A percentile compares a stretch with the other conserved stretches of the same genome.
These are phyloP conservation scores for Monosporozyma servazzii DNA, from an alignment of 805 yeast species.

Conservation along the genomic window DNA sequence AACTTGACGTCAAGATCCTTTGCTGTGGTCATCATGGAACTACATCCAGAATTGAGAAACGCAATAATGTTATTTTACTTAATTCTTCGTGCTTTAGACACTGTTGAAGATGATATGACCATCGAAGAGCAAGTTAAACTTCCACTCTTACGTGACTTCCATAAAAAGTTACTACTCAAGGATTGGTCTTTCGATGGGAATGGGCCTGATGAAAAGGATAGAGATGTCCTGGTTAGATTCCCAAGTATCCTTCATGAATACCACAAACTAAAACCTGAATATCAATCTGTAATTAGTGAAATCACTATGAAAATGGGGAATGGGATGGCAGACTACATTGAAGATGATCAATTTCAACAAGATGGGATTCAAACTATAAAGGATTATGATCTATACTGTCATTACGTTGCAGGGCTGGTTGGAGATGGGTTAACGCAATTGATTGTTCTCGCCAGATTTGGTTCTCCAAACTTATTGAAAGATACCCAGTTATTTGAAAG, in stretches of 20 bases:
- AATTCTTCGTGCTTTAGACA: conserved; percentile 82
- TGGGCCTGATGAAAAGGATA: conserved; percentile 71
- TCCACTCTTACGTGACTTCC: conserved; percentile 62
- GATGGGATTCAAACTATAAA: conserved; percentile 63
- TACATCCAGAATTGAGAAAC: conserved; percentile 80
- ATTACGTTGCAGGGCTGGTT: conserved; percentile 94
- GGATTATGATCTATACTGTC: conserved; percentile 88
- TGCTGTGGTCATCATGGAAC: conserved; percentile 85
- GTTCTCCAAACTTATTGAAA: conserved; percentile 40
- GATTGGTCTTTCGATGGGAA: conserved; percentile 80
- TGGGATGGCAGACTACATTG: conserved; percentile 93
- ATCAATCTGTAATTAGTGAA: conserved; percentile 68
- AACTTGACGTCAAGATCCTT: conserved; percentile 77
- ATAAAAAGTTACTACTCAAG: conserved; percentile 47
- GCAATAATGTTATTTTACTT: conserved; percentile 79
- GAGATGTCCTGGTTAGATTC: conserved; percentile 73
- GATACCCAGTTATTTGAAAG: conserved; percentile 57
- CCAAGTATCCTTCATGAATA: conserved; percentile 59
- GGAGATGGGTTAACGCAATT: conserved; percentile 91
- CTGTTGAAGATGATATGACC: conserved; percentile 94
- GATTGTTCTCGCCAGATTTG: conserved; percentile 66
- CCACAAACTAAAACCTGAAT: conserved; percentile 61
- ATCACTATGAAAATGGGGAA: conserved; percentile 85
- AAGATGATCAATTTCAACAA: conserved; percentile 60
- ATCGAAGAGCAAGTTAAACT: conserved; percentile 62